Evolutionary conservation across 139 green algal genomes (phyloP).

Genomic region (Asterochloris sp.): DNA sequence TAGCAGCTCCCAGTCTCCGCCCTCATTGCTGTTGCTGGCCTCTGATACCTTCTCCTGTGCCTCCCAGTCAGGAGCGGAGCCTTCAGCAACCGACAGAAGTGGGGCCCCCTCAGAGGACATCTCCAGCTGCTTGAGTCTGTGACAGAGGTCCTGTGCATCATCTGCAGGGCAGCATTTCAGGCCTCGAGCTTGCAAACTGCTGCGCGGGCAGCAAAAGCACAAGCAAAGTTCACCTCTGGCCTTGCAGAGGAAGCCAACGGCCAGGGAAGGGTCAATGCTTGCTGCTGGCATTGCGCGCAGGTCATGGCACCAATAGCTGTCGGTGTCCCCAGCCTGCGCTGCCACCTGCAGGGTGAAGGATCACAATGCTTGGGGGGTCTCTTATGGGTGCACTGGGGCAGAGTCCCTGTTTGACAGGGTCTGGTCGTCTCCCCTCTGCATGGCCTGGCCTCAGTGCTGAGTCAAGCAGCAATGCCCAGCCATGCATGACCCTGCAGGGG

Average conservation of each 20-base stretch:
- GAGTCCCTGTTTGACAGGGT: no score
- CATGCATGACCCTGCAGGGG: no score
- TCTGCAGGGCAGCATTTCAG: slow-evolving; percentile 19
- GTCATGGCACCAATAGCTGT: slow-evolving; percentile 31
- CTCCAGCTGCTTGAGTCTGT: slow-evolving; percentile 41
- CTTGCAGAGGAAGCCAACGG: slow-evolving; percentile 81
- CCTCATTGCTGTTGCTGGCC: background rate
- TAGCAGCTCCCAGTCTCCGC: slow-evolving; percentile 32
- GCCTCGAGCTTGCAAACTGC: background rate
- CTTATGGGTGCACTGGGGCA: no score
- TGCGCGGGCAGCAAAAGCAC: background rate
- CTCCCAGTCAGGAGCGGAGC: slow-evolving; percentile 6
- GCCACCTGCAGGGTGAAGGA: slow-evolving; percentile 16
- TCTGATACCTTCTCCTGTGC: background rate
- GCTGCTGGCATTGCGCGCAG: slow-evolving; percentile 58
- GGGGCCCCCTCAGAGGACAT: slow-evolving; percentile 36
- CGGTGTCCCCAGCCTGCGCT: slow-evolving; percentile 17
- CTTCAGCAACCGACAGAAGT: slow-evolving; percentile 41
- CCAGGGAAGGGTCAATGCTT: slow-evolving; percentile 79
- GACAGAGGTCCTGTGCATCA: slow-evolving; percentile 50
- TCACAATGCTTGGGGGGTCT: no score
- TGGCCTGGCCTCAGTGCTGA: no score
- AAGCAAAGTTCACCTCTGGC: slow-evolving; percentile 24
- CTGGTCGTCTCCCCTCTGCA: no score
- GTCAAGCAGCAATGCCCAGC: no score